These are phyloP conservation scores for Bombardia bombarda DNA, from an alignment of 495 filamentous ascomycete genomes.

Conservation along the genomic window DNA sequence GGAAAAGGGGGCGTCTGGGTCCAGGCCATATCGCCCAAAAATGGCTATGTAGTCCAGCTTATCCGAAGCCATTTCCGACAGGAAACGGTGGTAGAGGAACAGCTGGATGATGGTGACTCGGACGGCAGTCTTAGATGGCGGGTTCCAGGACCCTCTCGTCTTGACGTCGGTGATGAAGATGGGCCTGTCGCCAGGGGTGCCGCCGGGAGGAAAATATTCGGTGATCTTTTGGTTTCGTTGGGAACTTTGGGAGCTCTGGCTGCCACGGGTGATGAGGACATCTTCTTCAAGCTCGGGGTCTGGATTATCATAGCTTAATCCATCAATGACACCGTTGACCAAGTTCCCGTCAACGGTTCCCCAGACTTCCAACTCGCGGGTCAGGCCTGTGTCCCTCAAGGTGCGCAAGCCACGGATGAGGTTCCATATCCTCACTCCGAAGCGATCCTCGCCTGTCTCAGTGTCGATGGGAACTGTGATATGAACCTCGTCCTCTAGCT, in stretches of 20 bases:
- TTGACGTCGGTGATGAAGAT: slow-evolving; percentile 87
- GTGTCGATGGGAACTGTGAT: slow-evolving; percentile 63
- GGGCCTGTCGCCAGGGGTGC: slow-evolving; percentile 56
- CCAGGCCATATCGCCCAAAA: slow-evolving; percentile 60
- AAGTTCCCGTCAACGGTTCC: slow-evolving; percentile 73
- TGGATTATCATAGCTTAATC: slow-evolving; percentile 71
- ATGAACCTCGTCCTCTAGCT: slow-evolving; percentile 78
- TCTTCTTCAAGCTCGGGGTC: slow-evolving; percentile 58
- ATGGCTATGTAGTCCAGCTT: slow-evolving; percentile 60
- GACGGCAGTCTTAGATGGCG: slow-evolving; percentile 61
- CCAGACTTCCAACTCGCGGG: slow-evolving; percentile 91
- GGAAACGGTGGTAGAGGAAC: slow-evolving; percentile 83
- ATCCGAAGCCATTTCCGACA: slow-evolving; percentile 63
- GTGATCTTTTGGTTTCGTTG: slow-evolving; percentile 16
- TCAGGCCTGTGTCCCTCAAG: slow-evolving; percentile 69
- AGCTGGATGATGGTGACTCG: slow-evolving; percentile 77
- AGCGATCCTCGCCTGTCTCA: slow-evolving; percentile 69
- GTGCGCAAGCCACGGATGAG: slow-evolving; percentile 76
- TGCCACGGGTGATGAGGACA: slow-evolving; percentile 24
- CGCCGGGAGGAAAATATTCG: slow-evolving; percentile 38
- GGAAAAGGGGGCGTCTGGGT: slow-evolving; percentile 57
- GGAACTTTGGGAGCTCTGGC: slow-evolving; percentile 8
- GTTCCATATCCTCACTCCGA: slow-evolving; percentile 86
- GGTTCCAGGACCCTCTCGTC: slow-evolving; percentile 54
- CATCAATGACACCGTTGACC: slow-evolving; percentile 85